A percentile compares a stretch with the other conserved stretches of the same genome.
phyloP scores from a whole-genome alignment of 1,139 yeast species.

The Nakaseomyces uthaithaninus region DNA sequence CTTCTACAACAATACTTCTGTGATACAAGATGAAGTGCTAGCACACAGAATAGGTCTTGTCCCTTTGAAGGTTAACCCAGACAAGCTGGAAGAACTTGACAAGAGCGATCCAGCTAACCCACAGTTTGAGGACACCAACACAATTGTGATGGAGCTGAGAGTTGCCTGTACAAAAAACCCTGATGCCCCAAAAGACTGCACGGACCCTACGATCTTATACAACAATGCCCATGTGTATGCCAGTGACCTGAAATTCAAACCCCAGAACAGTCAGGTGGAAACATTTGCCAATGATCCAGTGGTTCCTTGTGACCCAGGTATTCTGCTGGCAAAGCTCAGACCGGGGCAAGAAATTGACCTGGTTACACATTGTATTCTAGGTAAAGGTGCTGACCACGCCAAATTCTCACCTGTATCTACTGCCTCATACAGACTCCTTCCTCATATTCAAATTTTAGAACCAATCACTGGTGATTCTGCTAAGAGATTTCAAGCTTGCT shows the following conservation, averaged over 20 bases:
- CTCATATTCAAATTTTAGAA: conserved; percentile 69
- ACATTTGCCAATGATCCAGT: conserved; percentile 61
- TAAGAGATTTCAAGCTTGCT: conserved; percentile 71
- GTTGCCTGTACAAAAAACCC: conserved; percentile 81
- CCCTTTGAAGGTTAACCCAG: conserved; percentile 91
- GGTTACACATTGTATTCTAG: conserved; percentile 84
- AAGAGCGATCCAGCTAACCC: conserved; percentile 53
- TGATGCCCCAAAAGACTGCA: conserved; percentile 68
- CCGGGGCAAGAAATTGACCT: conserved; percentile 95
- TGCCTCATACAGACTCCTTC: conserved; percentile 91
- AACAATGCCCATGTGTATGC: conserved; percentile 84
- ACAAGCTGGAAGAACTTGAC: conserved; percentile 71
- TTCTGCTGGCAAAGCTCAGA: conserved; percentile 80
- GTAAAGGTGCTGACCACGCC: conserved; percentile 92
- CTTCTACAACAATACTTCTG: conserved; percentile 88
- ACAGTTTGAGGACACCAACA: conserved; percentile 76
- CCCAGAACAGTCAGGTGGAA: conserved; percentile 80
- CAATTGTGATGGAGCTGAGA: conserved; percentile 73
- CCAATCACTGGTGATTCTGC: conserved; percentile 79
- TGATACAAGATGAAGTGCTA: conserved; percentile 91
- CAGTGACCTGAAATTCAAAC: conserved; percentile 77
- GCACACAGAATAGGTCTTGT: conserved; percentile 91
- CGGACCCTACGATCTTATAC: conserved; percentile 77
- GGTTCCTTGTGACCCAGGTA: conserved; percentile 77
- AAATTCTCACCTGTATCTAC: conserved; percentile 96